Conservation (phyloP, 2,329 filamentous ascomycete genomes). For the Cordyceps militaris region DNA sequence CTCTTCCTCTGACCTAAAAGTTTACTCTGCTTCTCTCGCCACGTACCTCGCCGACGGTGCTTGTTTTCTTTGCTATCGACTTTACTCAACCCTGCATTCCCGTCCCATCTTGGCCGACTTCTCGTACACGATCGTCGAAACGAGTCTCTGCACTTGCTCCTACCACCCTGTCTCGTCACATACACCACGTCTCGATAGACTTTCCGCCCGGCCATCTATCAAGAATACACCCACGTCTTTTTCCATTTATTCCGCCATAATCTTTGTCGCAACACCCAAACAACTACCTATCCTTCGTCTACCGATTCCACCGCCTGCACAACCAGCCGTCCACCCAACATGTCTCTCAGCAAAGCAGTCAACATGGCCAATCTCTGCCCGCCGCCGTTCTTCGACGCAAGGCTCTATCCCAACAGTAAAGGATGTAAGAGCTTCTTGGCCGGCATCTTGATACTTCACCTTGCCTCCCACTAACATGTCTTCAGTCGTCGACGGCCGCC, state of each 20-base stretch:
- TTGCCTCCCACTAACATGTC: conserved; percentile 9
- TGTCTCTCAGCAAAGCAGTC: not conserved
- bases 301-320: not conserved
- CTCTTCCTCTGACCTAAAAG: not conserved
- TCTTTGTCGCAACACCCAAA: not conserved
- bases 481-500: conserved; percentile 50
- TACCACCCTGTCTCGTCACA: not conserved
- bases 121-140: not conserved
- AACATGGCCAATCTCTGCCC: conserved; percentile 44
- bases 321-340: not conserved
- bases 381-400: conserved; percentile 60
- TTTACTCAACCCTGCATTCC: not conserved
- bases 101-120: not conserved
- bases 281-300: not conserved
- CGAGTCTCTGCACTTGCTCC: not conserved
- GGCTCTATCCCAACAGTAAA: conserved; percentile 49
- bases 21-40: not conserved
- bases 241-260: not conserved
- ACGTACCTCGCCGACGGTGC: not conserved
- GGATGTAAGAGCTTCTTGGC: conserved; percentile 53
- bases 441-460: not conserved
- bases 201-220: not conserved
- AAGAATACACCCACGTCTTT: not conserved
- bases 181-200: not conserved
- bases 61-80: not conserved